Base-by-base conservation (phyloP, 805 yeast species). In the Torulaspora microellipsoides region DNA sequence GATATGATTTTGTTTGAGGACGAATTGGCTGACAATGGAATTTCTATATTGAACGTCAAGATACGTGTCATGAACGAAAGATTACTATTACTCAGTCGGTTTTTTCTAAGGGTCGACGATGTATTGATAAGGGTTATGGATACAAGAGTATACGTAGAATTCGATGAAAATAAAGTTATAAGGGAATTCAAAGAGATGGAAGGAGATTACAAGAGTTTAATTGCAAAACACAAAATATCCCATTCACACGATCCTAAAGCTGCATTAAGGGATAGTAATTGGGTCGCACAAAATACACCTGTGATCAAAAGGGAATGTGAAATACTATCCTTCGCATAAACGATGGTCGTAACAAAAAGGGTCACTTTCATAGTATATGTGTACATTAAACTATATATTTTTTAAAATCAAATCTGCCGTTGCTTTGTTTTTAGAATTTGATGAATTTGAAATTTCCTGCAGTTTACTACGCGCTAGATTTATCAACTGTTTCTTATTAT, bases 1-100 rank as follows among this genome's bases (percentile, higher is more conserved):
- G 97, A 91, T 55, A 78, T 88, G 70, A 78, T 86, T 6, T 68
- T 93, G 27, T 93, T 78, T 60, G 99, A 93, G 60, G 99, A 93
- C 59, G 99, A 93, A 62, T 70, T 93, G 43, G 98, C 95, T 3
- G 99, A 93, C 62, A 93, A 91, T 62, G 99, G 99, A 7, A 84
- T 88, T 13, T 78, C 95, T 0, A 76, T 86, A 42, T 66, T 86
- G 42, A 79, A 80, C 40, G 80, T 82, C 29, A 90, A 90, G 63
- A 77, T 93, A 15, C 69, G 99, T 49, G 96, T 89, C 3, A 93
- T 93, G 97, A 81, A 81, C 6, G 76, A 81, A 40, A 77, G 96
- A 47, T 60, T 93, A 51, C 67, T 93, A 31, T 54, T 91, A 28
- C 69, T 93, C 36, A 78, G 82, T 38, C 73, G 98, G 36, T 77